Evolutionary conservation across 2,329 filamentous ascomycete genomes (phyloP).

Genomic region (Aspergillus sp.): DNA sequence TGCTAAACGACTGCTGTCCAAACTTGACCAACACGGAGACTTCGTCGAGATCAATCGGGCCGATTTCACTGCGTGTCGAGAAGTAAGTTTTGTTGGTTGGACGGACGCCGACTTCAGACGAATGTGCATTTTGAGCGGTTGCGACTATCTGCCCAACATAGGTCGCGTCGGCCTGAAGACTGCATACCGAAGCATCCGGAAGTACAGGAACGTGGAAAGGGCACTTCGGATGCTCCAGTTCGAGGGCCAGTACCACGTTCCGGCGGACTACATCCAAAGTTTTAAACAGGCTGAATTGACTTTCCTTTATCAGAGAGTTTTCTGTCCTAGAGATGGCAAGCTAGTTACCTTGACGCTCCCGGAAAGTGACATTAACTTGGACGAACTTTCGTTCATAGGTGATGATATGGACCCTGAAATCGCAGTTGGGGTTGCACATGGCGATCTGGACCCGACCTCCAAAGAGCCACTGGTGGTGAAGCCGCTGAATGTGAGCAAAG

Average conservation of each 20-base stretch:
- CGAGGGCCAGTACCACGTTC: slow-evolving; percentile 80
- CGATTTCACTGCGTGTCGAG: slow-evolving; percentile 84
- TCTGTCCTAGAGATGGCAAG: slow-evolving; percentile 70
- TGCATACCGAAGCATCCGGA: slow-evolving; percentile 84
- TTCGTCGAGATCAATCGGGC: slow-evolving; percentile 88
- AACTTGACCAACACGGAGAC: slow-evolving; percentile 89
- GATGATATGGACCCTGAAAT: slow-evolving; percentile 66
- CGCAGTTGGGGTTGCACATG: slow-evolving; percentile 72
- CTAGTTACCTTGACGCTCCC: slow-evolving; percentile 75
- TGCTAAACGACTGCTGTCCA: slow-evolving; percentile 84
- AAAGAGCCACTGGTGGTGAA: slow-evolving; percentile 62
- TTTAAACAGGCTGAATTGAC: slow-evolving; percentile 89
- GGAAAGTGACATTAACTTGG: slow-evolving; percentile 61
- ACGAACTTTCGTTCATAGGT: slow-evolving; percentile 80
- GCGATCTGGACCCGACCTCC: slow-evolving; percentile 86
- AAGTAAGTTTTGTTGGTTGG: slow-evolving; percentile 88
- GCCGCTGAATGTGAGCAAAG: slow-evolving; percentile 24
- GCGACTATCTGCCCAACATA: slow-evolving; percentile 89
- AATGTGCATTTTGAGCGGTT: slow-evolving; percentile 96
- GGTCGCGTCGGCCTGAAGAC: slow-evolving; percentile 88
- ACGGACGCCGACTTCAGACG: slow-evolving; percentile 84
- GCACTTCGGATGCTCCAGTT: slow-evolving; percentile 82
- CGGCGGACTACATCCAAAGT: slow-evolving; percentile 73
- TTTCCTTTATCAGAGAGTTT: slow-evolving; percentile 93
- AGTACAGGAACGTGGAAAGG: slow-evolving; percentile 82